A percentile compares a stretch with the other conserved stretches of the same genome.
Evolutionary conservation across 2,329 filamentous ascomycete genomes (phyloP).

Genomic region (Elsinoe perseae): DNA sequence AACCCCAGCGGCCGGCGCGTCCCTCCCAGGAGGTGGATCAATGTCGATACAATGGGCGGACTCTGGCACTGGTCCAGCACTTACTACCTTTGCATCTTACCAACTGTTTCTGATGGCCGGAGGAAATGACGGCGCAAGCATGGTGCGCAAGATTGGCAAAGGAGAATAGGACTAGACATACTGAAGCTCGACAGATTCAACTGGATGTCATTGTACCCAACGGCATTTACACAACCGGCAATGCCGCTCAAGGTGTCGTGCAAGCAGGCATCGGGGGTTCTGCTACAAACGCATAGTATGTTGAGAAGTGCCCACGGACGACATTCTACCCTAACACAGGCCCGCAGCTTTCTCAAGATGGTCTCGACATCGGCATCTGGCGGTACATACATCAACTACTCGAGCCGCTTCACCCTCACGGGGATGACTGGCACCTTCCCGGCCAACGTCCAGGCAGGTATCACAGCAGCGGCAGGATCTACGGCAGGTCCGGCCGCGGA

Average conservation of each 20-base stretch:
- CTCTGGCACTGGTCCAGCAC: constrained; percentile 41
- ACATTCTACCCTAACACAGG: no score
- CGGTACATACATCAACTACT: constrained; percentile 52
- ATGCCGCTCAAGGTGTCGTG: constrained; percentile 39
- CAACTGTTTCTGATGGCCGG: constrained; percentile 54
- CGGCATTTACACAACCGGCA: constrained; percentile 34
- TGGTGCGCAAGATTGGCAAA: constrained; percentile 32
- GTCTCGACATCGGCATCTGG: constrained; percentile 48
- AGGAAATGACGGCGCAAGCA: constrained; percentile 44
- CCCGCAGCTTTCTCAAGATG: constrained; percentile 55
- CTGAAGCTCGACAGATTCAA: constrained; percentile 1
- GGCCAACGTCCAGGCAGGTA: constrained; percentile 31
- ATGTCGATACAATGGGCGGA: constrained; percentile 53
- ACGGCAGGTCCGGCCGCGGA: constrained; percentile 34
- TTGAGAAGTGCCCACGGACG: constrained; percentile 4
- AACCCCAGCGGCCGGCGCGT: constrained; percentile 44
- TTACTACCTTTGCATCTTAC: constrained; percentile 48
- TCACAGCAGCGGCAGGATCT: constrained; percentile 31
- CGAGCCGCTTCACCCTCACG: constrained; percentile 55
- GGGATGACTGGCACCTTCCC: constrained; percentile 57
- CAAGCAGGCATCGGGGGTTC: constrained; percentile 37
- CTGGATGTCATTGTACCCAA: constrained; percentile 22
- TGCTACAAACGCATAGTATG: constrained; percentile 51
- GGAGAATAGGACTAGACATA: not conserved
- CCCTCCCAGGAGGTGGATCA: constrained; percentile 42